Evolutionary conservation across 306 rosid genomes (phyloP).

Genomic region (Sechiopsis laciniata): DNA sequence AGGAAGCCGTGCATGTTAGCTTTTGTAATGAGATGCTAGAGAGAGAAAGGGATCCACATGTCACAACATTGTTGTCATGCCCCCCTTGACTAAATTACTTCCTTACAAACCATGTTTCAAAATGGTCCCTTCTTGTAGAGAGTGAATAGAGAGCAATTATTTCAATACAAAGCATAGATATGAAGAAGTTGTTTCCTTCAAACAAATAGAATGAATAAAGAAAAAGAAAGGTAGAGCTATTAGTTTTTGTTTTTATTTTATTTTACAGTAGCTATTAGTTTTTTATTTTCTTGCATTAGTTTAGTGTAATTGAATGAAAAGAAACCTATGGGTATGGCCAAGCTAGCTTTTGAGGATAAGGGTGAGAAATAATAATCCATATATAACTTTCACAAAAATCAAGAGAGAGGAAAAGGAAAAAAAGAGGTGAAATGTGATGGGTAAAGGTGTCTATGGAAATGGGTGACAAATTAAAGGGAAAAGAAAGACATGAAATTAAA

Average conservation of each 20-base stretch:
- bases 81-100: no score
- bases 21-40: no score
- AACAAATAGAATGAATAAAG: background rate
- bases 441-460: conserved; percentile 11
- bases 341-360: background rate
- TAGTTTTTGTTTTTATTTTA: no score
- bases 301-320: no score
- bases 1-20: no score
- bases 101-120: background rate
- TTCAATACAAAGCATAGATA: background rate
- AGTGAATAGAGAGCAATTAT: background rate
- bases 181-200: background rate
- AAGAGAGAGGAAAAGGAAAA: background rate
- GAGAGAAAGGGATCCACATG: no score
- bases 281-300: no score
- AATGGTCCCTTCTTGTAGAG: no score
- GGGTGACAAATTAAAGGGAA: conserved; percentile 17
- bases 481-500: conserved; percentile 13
- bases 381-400: conserved; percentile 16
- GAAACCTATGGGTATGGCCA: background rate
- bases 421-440: no score
- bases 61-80: no score
- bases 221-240: no score
- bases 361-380: background rate
- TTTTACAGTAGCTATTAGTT: no score